Conservation (phyloP, 345 rosid species). For the Camelina neglecta region DNA sequence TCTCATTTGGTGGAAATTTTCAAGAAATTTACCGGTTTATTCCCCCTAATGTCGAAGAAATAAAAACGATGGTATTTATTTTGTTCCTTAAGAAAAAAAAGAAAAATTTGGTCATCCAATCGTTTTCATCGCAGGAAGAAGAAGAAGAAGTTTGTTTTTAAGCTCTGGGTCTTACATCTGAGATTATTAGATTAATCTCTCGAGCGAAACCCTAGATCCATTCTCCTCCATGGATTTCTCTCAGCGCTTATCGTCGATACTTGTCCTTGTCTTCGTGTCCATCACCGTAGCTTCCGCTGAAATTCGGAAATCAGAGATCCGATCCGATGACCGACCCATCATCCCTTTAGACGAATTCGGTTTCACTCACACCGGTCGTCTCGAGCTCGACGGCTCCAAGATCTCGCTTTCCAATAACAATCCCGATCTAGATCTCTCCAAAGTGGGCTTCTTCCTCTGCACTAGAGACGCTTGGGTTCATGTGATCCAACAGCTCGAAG, state of each 20-base stretch:
- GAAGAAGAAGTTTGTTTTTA: too few relatives aligned
- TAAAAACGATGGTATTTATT: too few relatives aligned
- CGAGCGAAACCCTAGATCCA: background rate
- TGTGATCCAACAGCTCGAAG: constrained; percentile 78
- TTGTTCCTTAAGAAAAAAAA: too few relatives aligned
- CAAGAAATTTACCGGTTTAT: too few relatives aligned
- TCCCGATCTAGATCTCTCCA: constrained; percentile 67
- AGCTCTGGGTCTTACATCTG: constrained; percentile 35
- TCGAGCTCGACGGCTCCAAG: constrained; percentile 70
- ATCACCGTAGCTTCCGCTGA: constrained; percentile 55
- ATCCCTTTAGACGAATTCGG: constrained; percentile 92
- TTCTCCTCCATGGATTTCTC: constrained; percentile 51
- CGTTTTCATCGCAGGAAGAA: constrained; percentile 19
- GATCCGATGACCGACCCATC: constrained; percentile 68
- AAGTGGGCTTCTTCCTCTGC: constrained; percentile 94
- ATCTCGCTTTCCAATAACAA: constrained; percentile 57
- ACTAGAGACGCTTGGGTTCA: constrained; percentile 83
- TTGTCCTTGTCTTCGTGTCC: constrained; percentile 32
- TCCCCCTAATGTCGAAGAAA: too few relatives aligned
- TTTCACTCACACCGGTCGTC: constrained; percentile 81
- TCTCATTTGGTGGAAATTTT: too few relatives aligned
- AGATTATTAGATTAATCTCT: constrained; percentile 7
- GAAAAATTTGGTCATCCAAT: background rate
- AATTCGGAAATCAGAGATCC: constrained; percentile 75
- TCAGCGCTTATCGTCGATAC: constrained; percentile 22